Evolutionary conservation across 139 green algal species (phyloP).

Genomic region (Tetratostichococcus sp.): DNA sequence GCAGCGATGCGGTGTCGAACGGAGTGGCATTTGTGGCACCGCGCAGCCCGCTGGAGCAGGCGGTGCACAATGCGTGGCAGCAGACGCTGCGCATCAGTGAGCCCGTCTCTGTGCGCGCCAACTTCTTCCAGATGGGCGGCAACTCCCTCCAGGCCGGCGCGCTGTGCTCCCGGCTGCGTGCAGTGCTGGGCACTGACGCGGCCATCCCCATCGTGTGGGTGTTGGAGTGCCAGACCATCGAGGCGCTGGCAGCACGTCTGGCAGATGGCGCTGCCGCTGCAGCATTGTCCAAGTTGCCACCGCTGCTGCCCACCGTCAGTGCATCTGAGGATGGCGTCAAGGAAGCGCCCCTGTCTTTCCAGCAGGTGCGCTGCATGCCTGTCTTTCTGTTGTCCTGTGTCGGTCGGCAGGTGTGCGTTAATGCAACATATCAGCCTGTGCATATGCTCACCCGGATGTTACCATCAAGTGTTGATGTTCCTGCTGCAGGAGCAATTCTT

Average conservation of each 20-base stretch:
- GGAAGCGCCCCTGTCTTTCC: not conserved
- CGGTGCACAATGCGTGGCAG: constrained; percentile 6
- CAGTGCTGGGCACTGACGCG: not conserved
- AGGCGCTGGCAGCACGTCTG: constrained; percentile 5
- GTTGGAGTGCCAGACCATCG: constrained; percentile 18
- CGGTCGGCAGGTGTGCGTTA: too few relatives aligned
- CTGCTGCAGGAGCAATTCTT: constrained; percentile 10
- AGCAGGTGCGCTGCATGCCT: not conserved
- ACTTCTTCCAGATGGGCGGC: constrained; percentile 16
- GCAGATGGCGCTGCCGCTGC: not conserved
- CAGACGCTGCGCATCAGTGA: not conserved
- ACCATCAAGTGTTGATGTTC: too few relatives aligned
- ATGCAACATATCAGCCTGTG: too few relatives aligned
- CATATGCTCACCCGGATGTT: too few relatives aligned
- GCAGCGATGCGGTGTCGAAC: too few relatives aligned
- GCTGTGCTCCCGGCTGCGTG: constrained; percentile 6
- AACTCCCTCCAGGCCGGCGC: constrained; percentile 23
- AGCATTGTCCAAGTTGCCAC: not conserved
- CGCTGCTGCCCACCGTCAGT: not conserved
- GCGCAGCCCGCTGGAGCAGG: not conserved
- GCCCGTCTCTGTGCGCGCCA: not conserved
- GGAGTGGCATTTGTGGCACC: not conserved
- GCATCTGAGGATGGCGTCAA: too few relatives aligned
- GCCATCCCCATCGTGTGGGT: constrained; percentile 13
- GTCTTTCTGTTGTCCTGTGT: too few relatives aligned